Conservation (phyloP, 305 asterid genomes). For the Rubia tinctorum region DNA sequence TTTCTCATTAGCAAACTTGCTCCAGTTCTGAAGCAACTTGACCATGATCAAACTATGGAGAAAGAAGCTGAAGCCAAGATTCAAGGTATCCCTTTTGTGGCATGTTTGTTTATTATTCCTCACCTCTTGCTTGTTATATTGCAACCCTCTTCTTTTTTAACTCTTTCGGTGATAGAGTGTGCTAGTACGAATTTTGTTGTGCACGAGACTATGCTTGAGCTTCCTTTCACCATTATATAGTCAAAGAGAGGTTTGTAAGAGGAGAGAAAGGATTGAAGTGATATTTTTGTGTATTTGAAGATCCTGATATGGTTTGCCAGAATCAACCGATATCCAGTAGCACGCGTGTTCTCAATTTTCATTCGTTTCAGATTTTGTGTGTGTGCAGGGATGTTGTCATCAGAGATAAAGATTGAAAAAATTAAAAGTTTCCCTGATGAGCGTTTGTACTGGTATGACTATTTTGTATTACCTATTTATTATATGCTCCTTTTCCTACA, state of each 20-base stretch:
- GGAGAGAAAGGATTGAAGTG: not conserved
- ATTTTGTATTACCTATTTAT: not conserved
- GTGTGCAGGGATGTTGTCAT: slow-evolving; percentile 34
- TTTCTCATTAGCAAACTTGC: slow-evolving; percentile 34
- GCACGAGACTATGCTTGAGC: not conserved
- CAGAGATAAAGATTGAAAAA: slow-evolving; percentile 34
- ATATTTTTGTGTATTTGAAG: not conserved
- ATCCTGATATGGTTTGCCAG: not conserved
- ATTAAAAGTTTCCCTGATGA: slow-evolving; percentile 28
- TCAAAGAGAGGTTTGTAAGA: not conserved
- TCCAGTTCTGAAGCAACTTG: slow-evolving; percentile 37
- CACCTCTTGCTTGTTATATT: not conserved
- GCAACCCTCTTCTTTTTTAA: not conserved
- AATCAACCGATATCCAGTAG: not conserved
- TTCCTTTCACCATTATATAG: not conserved
- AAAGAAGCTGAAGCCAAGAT: slow-evolving; percentile 46
- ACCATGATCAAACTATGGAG: slow-evolving; percentile 39
- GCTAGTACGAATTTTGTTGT: not conserved
- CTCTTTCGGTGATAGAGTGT: not conserved
- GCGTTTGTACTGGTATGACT: slow-evolving; percentile 50
- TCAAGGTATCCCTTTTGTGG: slow-evolving; percentile 34
- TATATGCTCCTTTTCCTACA: slow-evolving; percentile 5
- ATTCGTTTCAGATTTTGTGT: not conserved
- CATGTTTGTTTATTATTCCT: not conserved
- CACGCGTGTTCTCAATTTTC: not conserved